Percentiles rank a stretch among this genome's conserved stretches.
Conservation (phyloP, 2,329 filamentous ascomycete genomes). For the Fusarium kyushuense region DNA sequence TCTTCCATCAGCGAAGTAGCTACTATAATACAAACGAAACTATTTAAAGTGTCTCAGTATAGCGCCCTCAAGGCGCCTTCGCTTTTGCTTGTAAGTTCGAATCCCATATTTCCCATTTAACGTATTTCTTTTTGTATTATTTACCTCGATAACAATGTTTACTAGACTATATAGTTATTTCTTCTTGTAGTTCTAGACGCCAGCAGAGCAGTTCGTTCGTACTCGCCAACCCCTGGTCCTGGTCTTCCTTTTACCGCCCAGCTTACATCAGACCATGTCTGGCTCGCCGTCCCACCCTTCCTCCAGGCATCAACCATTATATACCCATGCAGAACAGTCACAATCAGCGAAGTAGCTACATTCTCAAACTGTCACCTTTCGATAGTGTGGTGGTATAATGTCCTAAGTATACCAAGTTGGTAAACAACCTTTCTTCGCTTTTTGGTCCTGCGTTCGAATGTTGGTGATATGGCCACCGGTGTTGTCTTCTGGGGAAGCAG, state of each 20-base stretch:
- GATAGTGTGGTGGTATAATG: slow-evolving; percentile 4
- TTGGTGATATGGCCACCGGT: no score
- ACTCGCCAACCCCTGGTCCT: neutral
- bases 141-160: neutral
- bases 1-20: slow-evolving; percentile 3
- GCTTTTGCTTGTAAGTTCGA: neutral
- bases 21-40: no score
- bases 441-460: neutral
- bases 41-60: no score
- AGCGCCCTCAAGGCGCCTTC: neutral
- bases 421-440: neutral
- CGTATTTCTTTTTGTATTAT: neutral
- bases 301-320: neutral
- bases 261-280: neutral
- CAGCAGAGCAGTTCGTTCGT: neutral
- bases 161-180: no score
- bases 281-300: neutral
- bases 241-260: no score
- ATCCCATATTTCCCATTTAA: neutral
- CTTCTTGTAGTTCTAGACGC: neutral
- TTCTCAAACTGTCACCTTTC: neutral
- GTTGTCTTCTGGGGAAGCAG: neutral
- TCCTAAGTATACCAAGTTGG: neutral
- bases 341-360: slow-evolving; percentile 11
- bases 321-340: neutral